These are phyloP conservation scores for Peniophora sp. DNA, from an alignment of 1,284 basidiomycete species.

Conservation along the genomic window DNA sequence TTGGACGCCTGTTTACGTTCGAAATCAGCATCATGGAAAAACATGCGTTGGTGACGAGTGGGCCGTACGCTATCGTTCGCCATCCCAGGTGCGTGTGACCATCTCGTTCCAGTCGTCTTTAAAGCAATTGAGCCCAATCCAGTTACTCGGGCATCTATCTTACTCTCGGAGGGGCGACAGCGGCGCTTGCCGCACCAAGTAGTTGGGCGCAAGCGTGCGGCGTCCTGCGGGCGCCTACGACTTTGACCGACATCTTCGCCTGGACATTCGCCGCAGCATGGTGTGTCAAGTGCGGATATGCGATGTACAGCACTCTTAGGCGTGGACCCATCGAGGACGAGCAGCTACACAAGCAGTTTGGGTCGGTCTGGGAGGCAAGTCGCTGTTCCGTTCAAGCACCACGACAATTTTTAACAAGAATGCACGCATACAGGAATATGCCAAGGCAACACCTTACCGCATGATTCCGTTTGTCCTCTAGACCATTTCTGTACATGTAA, in stretches of 20 bases:
- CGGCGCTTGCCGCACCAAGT: slow-evolving; percentile 13
- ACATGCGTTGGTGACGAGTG: slow-evolving; percentile 3
- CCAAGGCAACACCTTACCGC: not conserved
- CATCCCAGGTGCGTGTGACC: slow-evolving; percentile 3
- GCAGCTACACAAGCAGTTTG: slow-evolving; percentile 15
- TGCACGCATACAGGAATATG: not conserved
- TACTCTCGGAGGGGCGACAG: slow-evolving; percentile 17
- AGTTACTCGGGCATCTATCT: slow-evolving; percentile 19
- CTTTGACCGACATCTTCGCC: not conserved
- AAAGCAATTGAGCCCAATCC: slow-evolving; percentile 11
- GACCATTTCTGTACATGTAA: too few species aligned
- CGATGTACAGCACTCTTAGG: slow-evolving; percentile 3
- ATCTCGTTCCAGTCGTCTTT: too few species aligned
- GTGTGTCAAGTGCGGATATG: slow-evolving; percentile 1
- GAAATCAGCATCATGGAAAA: slow-evolving; percentile 4
- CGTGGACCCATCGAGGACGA: slow-evolving; percentile 14
- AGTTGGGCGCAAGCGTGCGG: slow-evolving; percentile 9
- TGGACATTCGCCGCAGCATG: not conserved
- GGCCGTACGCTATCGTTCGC: slow-evolving; percentile 5
- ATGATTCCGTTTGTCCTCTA: not conserved
- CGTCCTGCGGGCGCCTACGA: not conserved
- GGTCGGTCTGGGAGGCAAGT: slow-evolving; percentile 12
- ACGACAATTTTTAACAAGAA: too few species aligned
- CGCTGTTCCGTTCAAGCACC: too few species aligned
- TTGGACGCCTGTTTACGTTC: slow-evolving; percentile 6